Base-by-base conservation (phyloP, 768 basidiomycete genomes). In the Xanthoconium purpureum region DNA sequence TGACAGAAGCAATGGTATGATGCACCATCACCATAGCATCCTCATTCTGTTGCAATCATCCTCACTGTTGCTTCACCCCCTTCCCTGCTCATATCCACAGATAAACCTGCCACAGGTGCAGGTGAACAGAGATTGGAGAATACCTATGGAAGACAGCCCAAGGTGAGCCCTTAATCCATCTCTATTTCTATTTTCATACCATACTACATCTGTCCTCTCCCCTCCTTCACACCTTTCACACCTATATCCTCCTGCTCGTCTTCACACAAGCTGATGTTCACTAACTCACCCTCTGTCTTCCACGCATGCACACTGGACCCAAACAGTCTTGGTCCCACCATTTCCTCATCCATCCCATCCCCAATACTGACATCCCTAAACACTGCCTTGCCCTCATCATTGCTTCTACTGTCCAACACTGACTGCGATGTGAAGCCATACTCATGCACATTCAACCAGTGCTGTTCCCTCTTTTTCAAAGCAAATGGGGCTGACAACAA, bases 101-200 rank as follows among this genome's bases (percentile, higher is more conserved):
- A 4, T 4, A 24, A 24, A 24, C 24, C 24, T 24, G 24, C 24
- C 24, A 24, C 24, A 24, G 24, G 24, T 24, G 24, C 24, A 24
- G 24, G 24, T 24, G 24, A 24, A 24, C 4, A 24, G 24, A 24
- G 24, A 24, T 2, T 4, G 4, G 24, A 24, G 24, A 24, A 24
- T 24, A 24, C 24, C 24, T 24, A 24, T 4, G 24, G 24, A 24
- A 24, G 24, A 28, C 11, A 9, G 17, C 20, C 12, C 17, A n/a
- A n/a, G 8, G 18, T 29, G 13, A 35, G 11, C 43, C 1, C 18
- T 32, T 42, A 63, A 13, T 63, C 67, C 70, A 71, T 73, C 29
- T 69, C 70, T 69, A 71, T 71, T 2, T 73, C 88, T 84, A 89
- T 87, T 56, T 79, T 78, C 73, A 75, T 71, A 48, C 79, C 73